Base-by-base conservation (phyloP, 2,329 filamentous ascomycete species). In the Microdochium nivale region DNA sequence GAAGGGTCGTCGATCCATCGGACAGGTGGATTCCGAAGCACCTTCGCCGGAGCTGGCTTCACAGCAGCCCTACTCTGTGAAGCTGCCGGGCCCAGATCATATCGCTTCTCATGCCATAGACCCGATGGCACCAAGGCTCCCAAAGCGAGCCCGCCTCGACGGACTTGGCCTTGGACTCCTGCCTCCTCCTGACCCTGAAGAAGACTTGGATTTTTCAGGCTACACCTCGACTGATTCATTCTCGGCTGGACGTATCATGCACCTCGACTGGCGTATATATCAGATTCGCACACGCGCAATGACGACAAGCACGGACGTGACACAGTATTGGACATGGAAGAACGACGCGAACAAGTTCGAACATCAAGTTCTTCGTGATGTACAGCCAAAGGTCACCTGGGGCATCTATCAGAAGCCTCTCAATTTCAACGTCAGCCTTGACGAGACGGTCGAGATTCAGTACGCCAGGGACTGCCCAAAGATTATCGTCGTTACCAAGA, bases 301-400 rank as follows among this genome's bases (percentile, higher is more conserved):
- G 49, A 74, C 76, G 1, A 77, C 72, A 23, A 74, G 73, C 50
- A 62, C 67, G 2, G 58, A 67, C 13, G 73, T 77, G 4, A 79
- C 75, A 13, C 78, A 81, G 59, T 81, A 80, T 63, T 79, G 76
- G 76, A 76, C 76, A 49, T 81, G 73, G 72, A 62, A 69, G 27
- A 59, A 60, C 7, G 66, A 67, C 14, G 66, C 66, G 50, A 58
- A 61, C 23, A 57, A 66, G 48, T 76, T 81, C 50, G 74, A 80
- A 65, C 78, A 81, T 55, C 78, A 80, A 58, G 73, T 80, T 1
- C 67, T 81, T 3, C 71, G 70, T 46, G 70, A 75, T 16, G 66
- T 70, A 3, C 52, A 66, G 19, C 72, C 72, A 3, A 60, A 60
- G 14, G 67, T 70, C 2, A 62, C 61, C 1, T 81, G 78, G 78